phyloP scores from a whole-genome alignment of 2,329 filamentous ascomycete genomes.

The Pseudogymnoascus sp. region DNA sequence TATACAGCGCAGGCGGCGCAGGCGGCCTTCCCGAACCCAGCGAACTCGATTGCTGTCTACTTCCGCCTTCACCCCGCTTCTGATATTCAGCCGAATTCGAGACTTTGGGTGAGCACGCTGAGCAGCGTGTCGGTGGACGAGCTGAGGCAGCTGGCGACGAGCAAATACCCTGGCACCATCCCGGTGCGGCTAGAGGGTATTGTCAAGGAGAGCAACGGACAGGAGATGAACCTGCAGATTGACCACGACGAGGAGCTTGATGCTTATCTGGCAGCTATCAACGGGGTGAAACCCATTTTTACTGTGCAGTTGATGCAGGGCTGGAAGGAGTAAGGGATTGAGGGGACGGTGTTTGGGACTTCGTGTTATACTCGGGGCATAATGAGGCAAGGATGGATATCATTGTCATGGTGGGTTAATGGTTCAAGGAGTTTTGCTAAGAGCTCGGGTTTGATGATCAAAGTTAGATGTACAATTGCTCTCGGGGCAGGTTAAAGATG shows the following conservation, averaged over 20 bases:
- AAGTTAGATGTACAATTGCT: constrained; percentile 3
- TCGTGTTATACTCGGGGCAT: neutral
- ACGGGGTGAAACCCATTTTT: constrained; percentile 27
- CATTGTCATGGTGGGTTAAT: neutral
- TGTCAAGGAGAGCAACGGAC: constrained; percentile 44
- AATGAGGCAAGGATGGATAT: neutral
- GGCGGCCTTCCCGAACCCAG: constrained; percentile 26
- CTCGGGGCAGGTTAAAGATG: neutral
- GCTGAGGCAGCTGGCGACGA: constrained; percentile 51
- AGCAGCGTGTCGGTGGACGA: constrained; percentile 47
- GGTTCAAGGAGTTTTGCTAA: neutral
- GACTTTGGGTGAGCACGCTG: constrained; percentile 61
- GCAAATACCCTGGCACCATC: constrained; percentile 51
- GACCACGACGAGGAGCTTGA: constrained; percentile 64
- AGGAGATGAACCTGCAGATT: constrained; percentile 56
- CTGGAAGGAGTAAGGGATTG: constrained; percentile 21
- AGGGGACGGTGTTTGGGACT: neutral
- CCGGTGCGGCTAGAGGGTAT: constrained; percentile 59
- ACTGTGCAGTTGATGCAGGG: constrained; percentile 24
- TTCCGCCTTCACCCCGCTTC: constrained; percentile 63
- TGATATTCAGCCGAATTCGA: constrained; percentile 39
- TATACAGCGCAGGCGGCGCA: constrained; percentile 34
- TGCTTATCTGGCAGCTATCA: constrained; percentile 57
- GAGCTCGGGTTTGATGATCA: neutral
- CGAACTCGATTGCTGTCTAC: constrained; percentile 49